phyloP scores from a whole-genome alignment of 1,139 yeast species.

The Entelexis paramagnoliae region DNA sequence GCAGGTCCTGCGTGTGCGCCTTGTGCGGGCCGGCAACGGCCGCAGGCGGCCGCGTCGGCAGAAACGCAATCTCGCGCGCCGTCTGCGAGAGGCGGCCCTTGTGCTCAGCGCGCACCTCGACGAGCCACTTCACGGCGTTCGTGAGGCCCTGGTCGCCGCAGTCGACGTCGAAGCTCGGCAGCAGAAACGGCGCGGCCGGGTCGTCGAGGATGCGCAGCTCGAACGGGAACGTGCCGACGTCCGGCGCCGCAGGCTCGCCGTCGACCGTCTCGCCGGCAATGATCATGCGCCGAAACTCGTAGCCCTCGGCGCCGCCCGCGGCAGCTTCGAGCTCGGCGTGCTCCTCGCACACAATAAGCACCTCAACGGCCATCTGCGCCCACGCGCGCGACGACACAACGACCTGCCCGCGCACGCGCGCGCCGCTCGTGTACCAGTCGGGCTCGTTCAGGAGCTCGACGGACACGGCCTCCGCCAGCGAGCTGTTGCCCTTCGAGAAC shows the following conservation, averaged over 20 bases:
- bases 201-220: slow-evolving; percentile 17
- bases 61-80: slow-evolving; percentile 10
- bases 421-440: slow-evolving; percentile 11
- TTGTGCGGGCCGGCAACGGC: no score
- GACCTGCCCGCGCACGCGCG: slow-evolving; percentile 12
- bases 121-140: slow-evolving; percentile 12
- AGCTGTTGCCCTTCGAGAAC: slow-evolving; percentile 1
- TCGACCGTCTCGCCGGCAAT: slow-evolving; percentile 15
- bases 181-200: slow-evolving; percentile 4
- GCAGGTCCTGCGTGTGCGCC: slow-evolving; percentile 1
- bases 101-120: slow-evolving; percentile 10
- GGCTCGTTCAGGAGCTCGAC: slow-evolving; percentile 15
- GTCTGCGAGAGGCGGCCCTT: background rate
- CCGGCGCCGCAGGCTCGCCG: slow-evolving; percentile 4
- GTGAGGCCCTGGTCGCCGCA: background rate
- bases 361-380: slow-evolving; percentile 14
- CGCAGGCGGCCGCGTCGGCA: slow-evolving; percentile 10
- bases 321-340: slow-evolving; percentile 11
- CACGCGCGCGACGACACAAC: slow-evolving; percentile 5
- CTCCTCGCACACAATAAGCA: slow-evolving; percentile 16
- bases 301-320: background rate
- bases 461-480: slow-evolving; percentile 3
- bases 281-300: slow-evolving; percentile 9
- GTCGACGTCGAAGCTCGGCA: slow-evolving; percentile 16
- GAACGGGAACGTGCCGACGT: slow-evolving; percentile 12